phyloP scores from a whole-genome alignment of 2,329 filamentous ascomycete species.

The Penicillium sp. region DNA sequence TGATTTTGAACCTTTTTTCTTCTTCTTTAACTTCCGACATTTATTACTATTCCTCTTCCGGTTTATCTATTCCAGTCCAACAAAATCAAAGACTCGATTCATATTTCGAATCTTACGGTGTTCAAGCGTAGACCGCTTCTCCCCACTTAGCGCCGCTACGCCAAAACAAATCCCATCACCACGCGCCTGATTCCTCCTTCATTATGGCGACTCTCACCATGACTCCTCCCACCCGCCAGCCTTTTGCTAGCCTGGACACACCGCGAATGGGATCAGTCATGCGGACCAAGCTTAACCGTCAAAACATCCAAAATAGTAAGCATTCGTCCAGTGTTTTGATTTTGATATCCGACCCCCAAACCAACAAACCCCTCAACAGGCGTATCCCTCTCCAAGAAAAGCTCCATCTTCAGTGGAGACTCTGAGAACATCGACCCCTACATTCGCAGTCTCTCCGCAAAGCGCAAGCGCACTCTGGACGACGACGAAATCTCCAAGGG shows the following conservation, averaged over 20 bases:
- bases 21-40: not conserved
- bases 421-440: slow-evolving; percentile 62
- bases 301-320: slow-evolving; percentile 37
- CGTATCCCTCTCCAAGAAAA: slow-evolving; percentile 15
- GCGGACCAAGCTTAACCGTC: slow-evolving; percentile 33
- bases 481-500: slow-evolving; percentile 35
- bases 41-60: not conserved
- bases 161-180: slow-evolving; percentile 24
- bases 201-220: slow-evolving; percentile 38
- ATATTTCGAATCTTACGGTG: not conserved
- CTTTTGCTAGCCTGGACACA: slow-evolving; percentile 37
- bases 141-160: slow-evolving; percentile 26
- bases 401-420: slow-evolving; percentile 39
- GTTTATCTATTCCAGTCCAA: not conserved
- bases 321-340: not conserved
- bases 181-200: slow-evolving; percentile 3
- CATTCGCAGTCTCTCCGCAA: slow-evolving; percentile 50
- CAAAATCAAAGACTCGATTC: not conserved
- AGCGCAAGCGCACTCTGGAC: slow-evolving; percentile 41
- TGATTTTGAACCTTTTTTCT: not conserved
- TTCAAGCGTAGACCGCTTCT: slow-evolving; percentile 1
- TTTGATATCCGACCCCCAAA: not conserved
- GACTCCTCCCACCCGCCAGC: slow-evolving; percentile 35
- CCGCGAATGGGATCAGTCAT: slow-evolving; percentile 33
- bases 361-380: slow-evolving; percentile 15